Base-by-base conservation (phyloP, 2,329 filamentous ascomycete species). In the Tolypocladium ovalisporum region DNA sequence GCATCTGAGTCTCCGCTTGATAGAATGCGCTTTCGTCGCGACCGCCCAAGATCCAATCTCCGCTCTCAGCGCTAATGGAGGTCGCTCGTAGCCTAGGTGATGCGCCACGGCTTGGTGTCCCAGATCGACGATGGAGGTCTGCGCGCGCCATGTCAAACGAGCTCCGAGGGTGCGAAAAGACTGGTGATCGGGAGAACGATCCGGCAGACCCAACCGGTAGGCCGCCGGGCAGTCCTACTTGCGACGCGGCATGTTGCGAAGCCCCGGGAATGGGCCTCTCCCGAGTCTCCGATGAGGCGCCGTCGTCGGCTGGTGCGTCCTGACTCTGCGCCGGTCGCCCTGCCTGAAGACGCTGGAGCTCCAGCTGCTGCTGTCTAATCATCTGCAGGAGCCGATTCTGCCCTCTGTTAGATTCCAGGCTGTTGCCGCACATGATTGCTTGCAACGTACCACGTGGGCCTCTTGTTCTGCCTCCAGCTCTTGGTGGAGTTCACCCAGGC, bases 381-480 rank as follows among this genome's bases (percentile, higher is more conserved):
- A 90, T 87, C 59, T 83, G 81, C 51, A 93, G 77, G 2, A 93
- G 80, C 13, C 89, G 84, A 67, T 92, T 92, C 84, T 87, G 62
- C 9, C 8, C 32, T 10, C 19, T 2, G 58, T 66, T 52, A 66
- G 62, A 34, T 17, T 52, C 12, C 4, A n/a, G n/a, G 15, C n/a
- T 24, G 15, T 5, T 8, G 22, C 10, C 10, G 24, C 7, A 2
- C 1, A 22, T 10, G 5, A 8, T 2, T 22, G 13, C 17, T n/a
- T 15, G 47, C 35, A 24, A 72, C 81, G 54, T 75, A 87, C 84
- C 61, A 91, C 88, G 71, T 90, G 87, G 29, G 84, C 86, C 67
- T 91, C 88, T 68, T 90, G 87, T 72, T 91, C 88, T 56, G 85
- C 87, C 70, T 91, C 88, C 1, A 91, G 77, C 71, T 90, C 86